Evolutionary conservation across 768 basidiomycete genomes (phyloP).

Genomic region (Boletus pseudopeckii): DNA sequence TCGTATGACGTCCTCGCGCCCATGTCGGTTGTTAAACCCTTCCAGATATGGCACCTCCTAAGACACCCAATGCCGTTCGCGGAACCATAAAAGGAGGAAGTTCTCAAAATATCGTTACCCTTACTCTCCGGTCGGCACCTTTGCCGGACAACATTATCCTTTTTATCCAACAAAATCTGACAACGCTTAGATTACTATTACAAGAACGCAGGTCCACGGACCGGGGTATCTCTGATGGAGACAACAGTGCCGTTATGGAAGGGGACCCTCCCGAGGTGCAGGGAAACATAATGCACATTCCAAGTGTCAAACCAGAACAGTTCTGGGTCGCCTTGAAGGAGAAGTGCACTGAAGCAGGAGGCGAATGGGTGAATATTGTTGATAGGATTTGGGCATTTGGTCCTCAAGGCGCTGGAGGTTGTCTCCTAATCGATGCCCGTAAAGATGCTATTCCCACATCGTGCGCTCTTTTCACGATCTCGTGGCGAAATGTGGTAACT

Average conservation of each 20-base stretch:
- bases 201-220: constrained; percentile 44
- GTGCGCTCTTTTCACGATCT: constrained; percentile 40
- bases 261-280: constrained; percentile 42
- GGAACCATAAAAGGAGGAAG: constrained; percentile 76
- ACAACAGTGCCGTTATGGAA: constrained; percentile 24
- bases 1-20: not conserved
- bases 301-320: constrained; percentile 64
- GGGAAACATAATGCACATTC: constrained; percentile 58
- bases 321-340: constrained; percentile 75
- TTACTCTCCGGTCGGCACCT: constrained; percentile 80
- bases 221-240: constrained; percentile 19
- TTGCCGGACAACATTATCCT: constrained; percentile 67
- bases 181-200: constrained; percentile 58
- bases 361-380: constrained; percentile 72
- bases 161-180: constrained; percentile 75
- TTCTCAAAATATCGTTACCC: constrained; percentile 68
- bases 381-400: constrained; percentile 90
- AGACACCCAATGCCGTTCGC: constrained; percentile 62
- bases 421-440: constrained; percentile 77
- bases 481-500: constrained; percentile 4
- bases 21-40: not conserved
- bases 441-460: constrained; percentile 46
- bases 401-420: constrained; percentile 81
- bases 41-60: constrained; percentile 84
- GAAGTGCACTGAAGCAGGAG: constrained; percentile 61